Evolutionary conservation across 495 filamentous ascomycete species (phyloP).

Genomic region (Trichoderma gamsii): DNA sequence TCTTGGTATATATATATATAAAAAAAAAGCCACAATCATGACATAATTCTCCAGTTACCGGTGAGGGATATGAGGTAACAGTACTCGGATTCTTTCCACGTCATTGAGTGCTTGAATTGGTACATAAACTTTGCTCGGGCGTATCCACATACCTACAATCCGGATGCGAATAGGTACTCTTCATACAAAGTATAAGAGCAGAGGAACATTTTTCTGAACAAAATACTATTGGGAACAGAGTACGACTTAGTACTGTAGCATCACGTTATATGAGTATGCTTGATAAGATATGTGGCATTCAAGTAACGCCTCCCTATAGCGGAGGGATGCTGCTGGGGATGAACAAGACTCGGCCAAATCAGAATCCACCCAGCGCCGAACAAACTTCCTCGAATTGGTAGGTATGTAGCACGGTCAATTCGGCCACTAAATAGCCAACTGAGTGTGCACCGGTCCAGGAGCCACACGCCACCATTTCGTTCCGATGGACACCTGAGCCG

Average conservation of each 20-base stretch:
- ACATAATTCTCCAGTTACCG: neutral
- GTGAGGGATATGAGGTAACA: neutral
- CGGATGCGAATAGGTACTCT: neutral
- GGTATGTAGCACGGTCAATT: neutral
- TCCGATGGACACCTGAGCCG: neutral
- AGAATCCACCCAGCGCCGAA: neutral
- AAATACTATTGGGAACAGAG: neutral
- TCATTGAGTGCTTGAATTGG: neutral
- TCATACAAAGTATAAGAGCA: neutral
- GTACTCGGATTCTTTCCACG: neutral
- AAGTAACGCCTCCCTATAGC: too few species aligned
- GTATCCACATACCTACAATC: neutral
- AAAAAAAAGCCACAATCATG: neutral
- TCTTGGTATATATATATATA: neutral
- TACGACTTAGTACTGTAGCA: too few species aligned
- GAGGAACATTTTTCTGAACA: neutral
- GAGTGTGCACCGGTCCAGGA: neutral
- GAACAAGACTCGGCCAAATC: neutral
- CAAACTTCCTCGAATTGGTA: neutral
- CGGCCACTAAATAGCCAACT: neutral
- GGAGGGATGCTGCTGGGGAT: neutral
- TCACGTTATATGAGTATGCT: too few species aligned
- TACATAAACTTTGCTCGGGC: neutral
- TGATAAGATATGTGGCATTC: too few species aligned
- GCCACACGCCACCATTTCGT: slow-evolving; percentile 1